Evolutionary conservation across 1,284 basidiomycete genomes (phyloP), one percentile per base, ranked within the genome.

Genomic region (Cryptococcus amylolentus): DNA sequence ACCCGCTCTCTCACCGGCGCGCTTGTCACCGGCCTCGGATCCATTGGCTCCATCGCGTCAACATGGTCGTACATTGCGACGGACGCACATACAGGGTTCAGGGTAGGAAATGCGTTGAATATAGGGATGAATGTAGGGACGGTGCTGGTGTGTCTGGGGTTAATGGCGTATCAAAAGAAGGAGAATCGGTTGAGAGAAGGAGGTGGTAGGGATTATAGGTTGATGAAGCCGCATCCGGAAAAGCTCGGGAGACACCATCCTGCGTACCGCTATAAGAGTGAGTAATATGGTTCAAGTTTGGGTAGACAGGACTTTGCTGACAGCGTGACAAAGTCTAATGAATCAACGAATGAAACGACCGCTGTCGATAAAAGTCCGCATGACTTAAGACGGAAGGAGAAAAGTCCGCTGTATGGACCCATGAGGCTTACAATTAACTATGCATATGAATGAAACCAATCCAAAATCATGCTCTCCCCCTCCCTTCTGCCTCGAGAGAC

Each of bases 21-120:
- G 5, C 49, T 52, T n/a, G 53, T 55, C 7, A 58, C 57, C 37
- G 57, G 57, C 38, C 23, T 58, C 35, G 57, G 57, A 2, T 55
- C 49, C 26, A 27, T 54, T 35, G 60, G 49, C 35, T 56, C 43
- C 27, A 55, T 53, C 45, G 49, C 49, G 23, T 58, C 61, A 10
- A 66, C 63, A 18, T 66, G 64, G 64, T 62, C 61, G 14, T 66
- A 66, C 50, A 61, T 68, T 44, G 51, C 64, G 26, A 60, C 55
- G 6, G 61, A 63, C 48, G 62, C 60, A 8, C 37, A 23, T 4
- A 57, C 56, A 1, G 65, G 63, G 4, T 67, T 65, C 59, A 49
- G 53, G 26, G 61, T 61, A 12, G 65, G 65, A 12, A 67, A 67
- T 52, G 47, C 54, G 7, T 56, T 67, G 52, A 67, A 67, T 46